These are phyloP conservation scores for Kickxella alabastrina DNA, from an alignment of 192 early-diverging fungal species.

Conservation along the genomic window DNA sequence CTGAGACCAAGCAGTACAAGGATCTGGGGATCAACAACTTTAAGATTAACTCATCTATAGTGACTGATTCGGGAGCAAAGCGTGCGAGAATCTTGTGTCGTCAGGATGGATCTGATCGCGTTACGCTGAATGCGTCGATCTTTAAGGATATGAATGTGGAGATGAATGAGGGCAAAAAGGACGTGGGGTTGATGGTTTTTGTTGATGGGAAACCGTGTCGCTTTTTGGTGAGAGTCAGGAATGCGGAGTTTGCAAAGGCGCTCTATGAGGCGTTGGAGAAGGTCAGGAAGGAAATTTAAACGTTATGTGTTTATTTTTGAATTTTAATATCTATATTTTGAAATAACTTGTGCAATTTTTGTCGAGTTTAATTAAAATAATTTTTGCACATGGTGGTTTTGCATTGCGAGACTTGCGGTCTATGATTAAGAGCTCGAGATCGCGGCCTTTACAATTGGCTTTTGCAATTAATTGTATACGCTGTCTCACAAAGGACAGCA, in stretches of 20 bases:
- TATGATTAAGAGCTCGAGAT: no score
- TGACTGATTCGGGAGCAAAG: slow-evolving; percentile 2
- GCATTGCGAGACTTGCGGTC: no score
- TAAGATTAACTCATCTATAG: slow-evolving; percentile 39
- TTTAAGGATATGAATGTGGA: slow-evolving; percentile 47
- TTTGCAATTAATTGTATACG: no score
- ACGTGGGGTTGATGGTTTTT: slow-evolving; percentile 34
- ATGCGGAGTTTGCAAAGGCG: not conserved
- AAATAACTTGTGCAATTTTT: no score
- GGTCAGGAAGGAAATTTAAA: not conserved
- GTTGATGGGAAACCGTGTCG: slow-evolving; percentile 31
- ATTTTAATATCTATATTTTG: no score
- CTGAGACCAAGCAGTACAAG: slow-evolving; percentile 20
- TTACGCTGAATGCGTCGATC: slow-evolving; percentile 49
- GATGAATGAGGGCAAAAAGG: slow-evolving; percentile 32
- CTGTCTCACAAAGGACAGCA: no score
- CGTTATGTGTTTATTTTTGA: no score
- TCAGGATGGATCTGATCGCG: slow-evolving; percentile 41
- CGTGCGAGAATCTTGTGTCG: slow-evolving; percentile 48
- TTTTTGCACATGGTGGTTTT: no score
- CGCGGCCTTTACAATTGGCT: no score
- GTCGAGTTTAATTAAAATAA: no score
- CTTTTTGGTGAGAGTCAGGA: slow-evolving; percentile 40
- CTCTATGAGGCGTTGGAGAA: slow-evolving; percentile 4
- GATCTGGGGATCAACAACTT: slow-evolving; percentile 46